These are phyloP conservation scores for Mentha longifolia DNA, from an alignment of 257 asterid genomes.

Conservation along the genomic window DNA sequence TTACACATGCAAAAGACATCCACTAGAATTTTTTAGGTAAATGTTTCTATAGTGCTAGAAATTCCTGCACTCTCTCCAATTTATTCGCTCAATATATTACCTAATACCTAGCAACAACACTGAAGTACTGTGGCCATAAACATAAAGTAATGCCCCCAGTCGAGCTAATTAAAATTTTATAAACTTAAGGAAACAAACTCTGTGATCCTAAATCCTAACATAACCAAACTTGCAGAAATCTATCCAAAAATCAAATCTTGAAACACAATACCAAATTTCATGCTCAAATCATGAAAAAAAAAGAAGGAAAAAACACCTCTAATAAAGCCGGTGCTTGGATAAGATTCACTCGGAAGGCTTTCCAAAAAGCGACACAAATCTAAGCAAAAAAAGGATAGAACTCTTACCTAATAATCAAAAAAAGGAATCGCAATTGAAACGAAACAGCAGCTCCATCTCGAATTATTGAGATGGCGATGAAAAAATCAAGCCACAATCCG, in stretches of 20 bases:
- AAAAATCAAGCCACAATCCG: conserved; percentile 31
- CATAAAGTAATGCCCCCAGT: conserved; percentile 2
- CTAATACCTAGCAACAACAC: conserved; percentile 20
- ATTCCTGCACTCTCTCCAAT: conserved; percentile 1
- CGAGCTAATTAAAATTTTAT: conserved; percentile 19
- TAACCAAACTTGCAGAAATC: conserved; percentile 24
- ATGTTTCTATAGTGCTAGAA: background rate
- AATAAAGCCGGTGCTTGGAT: background rate
- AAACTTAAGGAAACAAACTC: conserved; percentile 13
- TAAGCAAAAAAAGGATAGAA: conserved; percentile 23
- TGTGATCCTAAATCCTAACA: conserved; percentile 14
- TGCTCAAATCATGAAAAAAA: conserved; percentile 19
- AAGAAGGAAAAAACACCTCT: no score
- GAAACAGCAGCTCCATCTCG: conserved; percentile 44
- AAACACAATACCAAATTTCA: conserved; percentile 12
- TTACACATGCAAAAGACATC: background rate
- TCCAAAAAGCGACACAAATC: background rate
- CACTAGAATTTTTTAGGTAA: background rate
- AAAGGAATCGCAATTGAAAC: conserved; percentile 37
- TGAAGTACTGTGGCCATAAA: conserved; percentile 12
- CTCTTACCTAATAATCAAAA: conserved; percentile 46
- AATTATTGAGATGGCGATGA: conserved; percentile 23
- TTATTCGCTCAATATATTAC: background rate
- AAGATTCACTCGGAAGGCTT: conserved; percentile 21
- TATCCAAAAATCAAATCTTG: conserved; percentile 9